Percentiles rank a stretch among this genome's conserved stretches.
Evolutionary conservation across 148 eudicot genomes (phyloP).

Genomic region (Fallopia convolvulus): DNA sequence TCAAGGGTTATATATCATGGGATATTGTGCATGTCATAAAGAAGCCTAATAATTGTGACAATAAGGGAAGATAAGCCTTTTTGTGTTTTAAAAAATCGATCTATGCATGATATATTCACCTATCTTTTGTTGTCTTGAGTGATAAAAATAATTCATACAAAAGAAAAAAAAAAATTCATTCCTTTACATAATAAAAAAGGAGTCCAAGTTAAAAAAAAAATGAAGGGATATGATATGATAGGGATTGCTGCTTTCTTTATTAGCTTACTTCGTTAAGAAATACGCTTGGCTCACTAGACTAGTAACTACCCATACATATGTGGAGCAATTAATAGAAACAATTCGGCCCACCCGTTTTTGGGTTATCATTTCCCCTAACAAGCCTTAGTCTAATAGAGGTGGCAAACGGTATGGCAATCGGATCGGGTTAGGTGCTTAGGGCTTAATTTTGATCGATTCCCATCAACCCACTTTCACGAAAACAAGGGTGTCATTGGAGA

Average conservation of each 20-base stretch:
- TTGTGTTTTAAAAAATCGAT: no score
- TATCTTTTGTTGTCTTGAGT: background rate
- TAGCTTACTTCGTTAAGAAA: background rate
- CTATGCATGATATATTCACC: background rate
- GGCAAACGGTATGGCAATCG: no score
- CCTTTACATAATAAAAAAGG: no score
- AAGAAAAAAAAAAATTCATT: no score
- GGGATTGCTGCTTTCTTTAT: background rate
- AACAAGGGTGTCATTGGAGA: no score
- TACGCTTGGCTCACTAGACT: background rate
- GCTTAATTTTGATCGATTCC: no score
- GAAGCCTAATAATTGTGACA: background rate
- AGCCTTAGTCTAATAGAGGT: no score
- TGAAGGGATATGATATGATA: background rate
- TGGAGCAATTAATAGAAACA: background rate
- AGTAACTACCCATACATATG: no score
- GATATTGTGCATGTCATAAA: conserved; percentile 6
- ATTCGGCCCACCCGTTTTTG: background rate
- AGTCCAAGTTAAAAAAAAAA: background rate
- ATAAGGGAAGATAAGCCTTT: background rate
- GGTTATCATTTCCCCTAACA: background rate
- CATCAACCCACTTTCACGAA: no score
- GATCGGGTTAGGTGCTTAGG: no score
- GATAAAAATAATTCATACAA: no score
- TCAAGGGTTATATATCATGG: background rate